phyloP scores from a whole-genome alignment of 2,329 filamentous ascomycete genomes.

The Claviceps monticola region DNA sequence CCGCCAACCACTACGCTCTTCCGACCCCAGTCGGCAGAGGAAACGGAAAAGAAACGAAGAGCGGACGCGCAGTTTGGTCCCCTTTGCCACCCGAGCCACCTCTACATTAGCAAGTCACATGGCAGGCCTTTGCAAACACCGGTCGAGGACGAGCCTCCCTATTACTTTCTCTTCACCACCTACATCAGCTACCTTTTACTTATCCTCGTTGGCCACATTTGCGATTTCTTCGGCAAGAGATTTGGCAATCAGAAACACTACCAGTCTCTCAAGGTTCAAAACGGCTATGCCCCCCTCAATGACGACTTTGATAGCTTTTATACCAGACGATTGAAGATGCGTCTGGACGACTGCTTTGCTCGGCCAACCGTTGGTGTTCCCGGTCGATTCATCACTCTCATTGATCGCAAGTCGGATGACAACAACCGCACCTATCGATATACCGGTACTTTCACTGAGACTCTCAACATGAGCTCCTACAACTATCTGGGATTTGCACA shows the following conservation, averaged over 20 bases:
- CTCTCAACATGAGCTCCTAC: slow-evolving; percentile 97
- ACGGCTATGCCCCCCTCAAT: slow-evolving; percentile 90
- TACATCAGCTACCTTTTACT: slow-evolving; percentile 97
- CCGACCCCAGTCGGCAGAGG: slow-evolving; percentile 73
- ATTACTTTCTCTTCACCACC: slow-evolving; percentile 92
- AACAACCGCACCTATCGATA: slow-evolving; percentile 84
- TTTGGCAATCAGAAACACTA: slow-evolving; percentile 77
- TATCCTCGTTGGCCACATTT: slow-evolving; percentile 87
- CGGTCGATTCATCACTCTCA: slow-evolving; percentile 80
- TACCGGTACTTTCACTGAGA: slow-evolving; percentile 84
- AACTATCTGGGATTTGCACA: slow-evolving; percentile 98
- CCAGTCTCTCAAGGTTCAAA: slow-evolving; percentile 63
- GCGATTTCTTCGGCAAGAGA: slow-evolving; percentile 95
- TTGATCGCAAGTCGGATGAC: slow-evolving; percentile 83
- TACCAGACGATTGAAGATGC: slow-evolving; percentile 77
- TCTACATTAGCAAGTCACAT: slow-evolving; percentile 78
- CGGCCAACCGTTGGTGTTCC: slow-evolving; percentile 87
- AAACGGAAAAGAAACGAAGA: slow-evolving; percentile 60
- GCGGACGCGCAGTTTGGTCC: slow-evolving; percentile 88
- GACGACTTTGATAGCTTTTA: slow-evolving; percentile 99
- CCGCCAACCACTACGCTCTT: slow-evolving; percentile 67
- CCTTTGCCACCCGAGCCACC: slow-evolving; percentile 63
- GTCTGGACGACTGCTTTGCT: slow-evolving; percentile 94
- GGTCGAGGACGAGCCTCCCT: slow-evolving; percentile 87
- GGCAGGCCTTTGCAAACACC: slow-evolving; percentile 70